Evolutionary conservation across 768 basidiomycete genomes (phyloP).

Genomic region (Vishniacozyma victoriae): DNA sequence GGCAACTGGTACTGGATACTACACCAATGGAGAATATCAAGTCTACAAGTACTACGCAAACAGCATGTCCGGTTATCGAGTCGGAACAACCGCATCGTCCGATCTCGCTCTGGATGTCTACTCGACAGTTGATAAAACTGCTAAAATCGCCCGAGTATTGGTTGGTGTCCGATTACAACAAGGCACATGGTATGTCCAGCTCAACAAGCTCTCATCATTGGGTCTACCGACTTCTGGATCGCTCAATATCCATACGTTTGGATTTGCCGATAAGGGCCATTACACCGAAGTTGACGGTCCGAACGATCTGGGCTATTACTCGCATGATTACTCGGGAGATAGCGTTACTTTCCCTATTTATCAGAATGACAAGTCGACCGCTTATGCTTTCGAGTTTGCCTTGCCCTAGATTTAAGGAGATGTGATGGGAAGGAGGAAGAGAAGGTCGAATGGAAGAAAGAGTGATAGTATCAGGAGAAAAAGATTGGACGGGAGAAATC

Average conservation of each 20-base stretch:
- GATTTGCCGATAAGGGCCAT: conserved; percentile 4
- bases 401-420: too few species aligned
- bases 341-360: conserved; percentile 1
- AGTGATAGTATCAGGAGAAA: too few species aligned
- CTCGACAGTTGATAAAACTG: conserved; percentile 2
- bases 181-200: conserved; percentile 3
- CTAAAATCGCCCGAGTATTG: conserved; percentile 4
- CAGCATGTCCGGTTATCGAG: conserved; percentile 4
- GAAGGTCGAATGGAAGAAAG: too few species aligned
- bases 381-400: conserved; percentile 6
- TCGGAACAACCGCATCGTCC: conserved; percentile 2
- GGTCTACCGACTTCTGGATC: conserved; percentile 9
- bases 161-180: conserved; percentile 4
- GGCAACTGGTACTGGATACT: conserved; percentile 12
- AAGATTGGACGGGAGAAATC: too few species aligned
- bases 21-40: conserved; percentile 10
- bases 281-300: conserved; percentile 1
- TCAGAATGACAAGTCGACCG: conserved; percentile 3
- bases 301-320: neutral
- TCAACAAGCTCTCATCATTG: conserved; percentile 5
- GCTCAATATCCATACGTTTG: conserved; percentile 9
- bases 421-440: too few species aligned
- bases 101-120: conserved; percentile 8
- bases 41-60: conserved; percentile 14
- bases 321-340: neutral